Percentiles rank a stretch among this genome's conserved stretches.
These are phyloP conservation scores for Luffa acutangula DNA, from an alignment of 306 rosid species.

Conservation along the genomic window DNA sequence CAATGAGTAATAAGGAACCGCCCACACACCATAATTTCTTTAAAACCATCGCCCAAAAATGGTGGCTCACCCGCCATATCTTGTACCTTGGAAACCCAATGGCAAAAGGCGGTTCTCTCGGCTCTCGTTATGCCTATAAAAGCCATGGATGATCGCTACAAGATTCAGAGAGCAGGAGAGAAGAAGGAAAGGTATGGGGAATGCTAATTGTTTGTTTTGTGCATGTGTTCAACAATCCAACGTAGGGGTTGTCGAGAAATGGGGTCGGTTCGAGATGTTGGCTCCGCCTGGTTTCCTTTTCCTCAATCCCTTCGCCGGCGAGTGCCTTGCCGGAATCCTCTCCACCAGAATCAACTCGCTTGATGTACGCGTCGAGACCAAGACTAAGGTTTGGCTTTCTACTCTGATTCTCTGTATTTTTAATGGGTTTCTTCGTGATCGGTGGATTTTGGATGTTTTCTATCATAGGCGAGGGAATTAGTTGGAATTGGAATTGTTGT, in stretches of 20 bases:
- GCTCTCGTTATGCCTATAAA: background rate
- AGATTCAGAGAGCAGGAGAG: background rate
- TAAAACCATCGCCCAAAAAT: background rate
- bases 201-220: constrained; percentile 35
- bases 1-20: too few species aligned
- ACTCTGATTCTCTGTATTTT: background rate
- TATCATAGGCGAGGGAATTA: background rate
- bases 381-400: constrained; percentile 51
- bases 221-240: constrained; percentile 44
- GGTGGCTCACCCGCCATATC: background rate
- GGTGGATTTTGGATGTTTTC: background rate
- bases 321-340: constrained; percentile 66
- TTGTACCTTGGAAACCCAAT: background rate
- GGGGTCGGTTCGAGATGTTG: constrained; percentile 75
- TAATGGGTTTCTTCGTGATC: background rate
- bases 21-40: background rate
- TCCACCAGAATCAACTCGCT: constrained; percentile 82
- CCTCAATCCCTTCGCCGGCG: constrained; percentile 73
- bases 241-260: constrained; percentile 62
- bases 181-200: constrained; percentile 42
- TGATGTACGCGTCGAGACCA: constrained; percentile 90
- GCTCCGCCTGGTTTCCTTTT: constrained; percentile 74
- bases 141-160: background rate
- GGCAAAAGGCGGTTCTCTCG: background rate
- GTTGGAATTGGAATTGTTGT: background rate